Percentiles rank a stretch among this genome's conserved stretches.
Conservation (phyloP, 2,329 filamentous ascomycete genomes). For the Dryadomyces quercivorus region DNA sequence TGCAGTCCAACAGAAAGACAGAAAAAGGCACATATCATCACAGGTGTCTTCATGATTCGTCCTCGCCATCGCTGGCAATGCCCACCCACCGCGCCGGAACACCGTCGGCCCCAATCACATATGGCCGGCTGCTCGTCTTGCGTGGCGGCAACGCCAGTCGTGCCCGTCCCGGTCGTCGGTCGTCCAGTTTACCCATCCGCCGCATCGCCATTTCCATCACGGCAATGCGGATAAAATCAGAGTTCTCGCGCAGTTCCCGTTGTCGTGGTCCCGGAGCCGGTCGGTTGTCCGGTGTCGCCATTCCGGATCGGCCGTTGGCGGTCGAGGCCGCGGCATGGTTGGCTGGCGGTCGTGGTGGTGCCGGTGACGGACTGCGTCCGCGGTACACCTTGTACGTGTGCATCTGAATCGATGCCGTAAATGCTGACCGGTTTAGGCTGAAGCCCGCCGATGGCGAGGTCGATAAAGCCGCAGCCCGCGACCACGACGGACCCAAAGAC, state of each 20-base stretch:
- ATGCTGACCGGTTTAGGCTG: slow-evolving; percentile 21
- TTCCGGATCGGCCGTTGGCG: not conserved
- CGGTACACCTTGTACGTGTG: slow-evolving; percentile 51
- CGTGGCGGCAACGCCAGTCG: slow-evolving; percentile 57
- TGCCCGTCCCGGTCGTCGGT: slow-evolving; percentile 53
- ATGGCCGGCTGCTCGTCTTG: slow-evolving; percentile 38
- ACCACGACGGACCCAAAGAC: not conserved
- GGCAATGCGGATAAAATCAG: slow-evolving; percentile 58
- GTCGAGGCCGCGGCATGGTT: not conserved
- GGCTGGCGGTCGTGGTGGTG: not conserved
- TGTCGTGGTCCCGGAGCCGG: slow-evolving; percentile 38
- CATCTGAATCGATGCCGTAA: slow-evolving; percentile 59
- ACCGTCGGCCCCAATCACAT: slow-evolving; percentile 44
- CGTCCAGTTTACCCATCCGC: slow-evolving; percentile 51
- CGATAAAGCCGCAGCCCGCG: not conserved
- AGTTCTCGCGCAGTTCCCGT: slow-evolving; percentile 57
- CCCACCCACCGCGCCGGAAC: slow-evolving; percentile 46
- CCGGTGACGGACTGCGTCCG: slow-evolving; percentile 5
- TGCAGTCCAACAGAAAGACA: not conserved
- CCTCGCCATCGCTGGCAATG: not conserved
- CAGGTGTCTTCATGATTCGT: not conserved
- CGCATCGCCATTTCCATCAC: slow-evolving; percentile 65
- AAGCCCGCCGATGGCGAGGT: not conserved
- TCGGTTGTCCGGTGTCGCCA: slow-evolving; percentile 3
- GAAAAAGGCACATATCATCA: too few species aligned